A percentile compares a stretch with the other conserved stretches of the same genome.
Conservation (phyloP, 805 yeast species). For the Sugiyamaella lignohabitans region DNA sequence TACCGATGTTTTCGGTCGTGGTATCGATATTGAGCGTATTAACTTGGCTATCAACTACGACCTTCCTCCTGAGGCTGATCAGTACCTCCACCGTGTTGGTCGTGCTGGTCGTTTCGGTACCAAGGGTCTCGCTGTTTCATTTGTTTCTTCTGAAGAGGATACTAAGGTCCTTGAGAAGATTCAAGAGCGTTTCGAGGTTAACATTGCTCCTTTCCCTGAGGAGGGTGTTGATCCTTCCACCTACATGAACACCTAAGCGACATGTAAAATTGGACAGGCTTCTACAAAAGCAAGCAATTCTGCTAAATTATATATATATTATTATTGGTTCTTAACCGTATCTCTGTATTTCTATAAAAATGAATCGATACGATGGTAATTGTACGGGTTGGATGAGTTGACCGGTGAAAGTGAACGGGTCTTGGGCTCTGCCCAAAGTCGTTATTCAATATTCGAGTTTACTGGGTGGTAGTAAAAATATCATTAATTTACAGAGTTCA, state of each 20-base stretch:
- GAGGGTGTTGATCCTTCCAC: conserved; percentile 97
- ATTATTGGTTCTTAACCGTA: too few relatives aligned
- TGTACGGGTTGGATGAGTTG: too few relatives aligned
- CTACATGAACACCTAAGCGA: conserved; percentile 79
- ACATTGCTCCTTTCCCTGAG: conserved; percentile 90
- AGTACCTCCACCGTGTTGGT: conserved; percentile 97
- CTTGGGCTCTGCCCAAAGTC: too few relatives aligned
- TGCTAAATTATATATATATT: too few relatives aligned
- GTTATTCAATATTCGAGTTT: too few relatives aligned
- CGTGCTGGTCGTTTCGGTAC: conserved; percentile 99
- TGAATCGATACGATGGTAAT: too few relatives aligned
- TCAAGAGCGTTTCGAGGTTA: conserved; percentile 96
- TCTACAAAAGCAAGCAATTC: too few relatives aligned
- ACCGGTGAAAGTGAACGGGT: too few relatives aligned
- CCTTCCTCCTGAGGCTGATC: conserved; percentile 93
- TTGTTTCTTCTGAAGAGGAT: conserved; percentile 79
- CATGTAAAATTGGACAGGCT: too few relatives aligned
- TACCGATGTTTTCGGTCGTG: conserved; percentile 98
- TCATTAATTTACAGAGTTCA: too few relatives aligned
- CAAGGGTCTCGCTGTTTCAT: conserved; percentile 92
- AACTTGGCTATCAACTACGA: conserved; percentile 97
- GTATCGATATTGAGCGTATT: conserved; percentile 98
- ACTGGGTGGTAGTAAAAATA: too few relatives aligned
- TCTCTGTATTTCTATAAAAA: too few relatives aligned
- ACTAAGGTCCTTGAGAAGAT: conserved; percentile 85